Evolutionary conservation across 1,284 basidiomycete species (phyloP), one percentile per base, ranked within the genome.

Genomic region (Ustilago crameri): DNA sequence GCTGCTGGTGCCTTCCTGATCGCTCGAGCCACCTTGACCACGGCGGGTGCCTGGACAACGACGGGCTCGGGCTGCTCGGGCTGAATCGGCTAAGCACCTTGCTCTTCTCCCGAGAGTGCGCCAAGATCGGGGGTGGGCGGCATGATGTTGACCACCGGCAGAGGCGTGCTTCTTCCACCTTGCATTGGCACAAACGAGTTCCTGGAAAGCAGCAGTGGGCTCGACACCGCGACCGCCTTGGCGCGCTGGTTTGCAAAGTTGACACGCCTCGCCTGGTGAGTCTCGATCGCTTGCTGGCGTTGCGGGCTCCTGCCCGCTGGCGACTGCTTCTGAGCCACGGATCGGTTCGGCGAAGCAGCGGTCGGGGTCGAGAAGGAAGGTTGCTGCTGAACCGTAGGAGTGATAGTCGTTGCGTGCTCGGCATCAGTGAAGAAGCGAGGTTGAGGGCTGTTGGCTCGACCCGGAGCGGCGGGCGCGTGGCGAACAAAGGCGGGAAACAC

Each of bases 131-230:
- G 77, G 10, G 75, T 79, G 1, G 77, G 77, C 20, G 77, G 77
- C 77, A 79, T 79, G 44, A 79, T 71, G 47, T 74, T 78, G 50
- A 79, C 77, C 2, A 79, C 65, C 12, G 74, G 65, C 43, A 66
- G 60, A 26, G 65, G 61, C 4, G 48, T 55, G 32, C 46, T 43
- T n/a, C 57, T 56, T 22, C 47, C 45, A 38, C 56, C 61, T 7
- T 38, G 48, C 50, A 63, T 30, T 9, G 52, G 59, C 30, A 30
- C 30, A 12, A 30, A 30, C 14, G 75, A 69, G 40, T 73, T 77
- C 15, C 51, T 59, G 5, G 51, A 50, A 27, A 69, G 53, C 49
- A 77, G 51, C 5, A 74, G 47, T 0, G 75, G 75, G 41, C 75
- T 77, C 12, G 65, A 62, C 14, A 77, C 66, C 4, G 61, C 62